These are phyloP conservation scores for Venturia effusa DNA, from an alignment of 2,329 filamentous ascomycete genomes.

Conservation along the genomic window DNA sequence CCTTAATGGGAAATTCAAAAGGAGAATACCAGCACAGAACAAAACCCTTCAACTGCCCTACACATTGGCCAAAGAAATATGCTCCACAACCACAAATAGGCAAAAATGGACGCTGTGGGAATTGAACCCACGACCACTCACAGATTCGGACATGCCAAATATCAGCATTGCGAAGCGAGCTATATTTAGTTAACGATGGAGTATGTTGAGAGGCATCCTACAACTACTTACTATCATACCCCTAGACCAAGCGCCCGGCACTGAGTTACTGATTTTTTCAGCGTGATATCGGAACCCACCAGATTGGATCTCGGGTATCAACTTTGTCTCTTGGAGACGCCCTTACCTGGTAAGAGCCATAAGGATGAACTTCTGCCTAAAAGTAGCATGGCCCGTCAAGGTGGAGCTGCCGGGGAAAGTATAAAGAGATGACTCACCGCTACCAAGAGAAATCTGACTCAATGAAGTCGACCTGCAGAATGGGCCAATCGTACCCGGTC, in stretches of 20 bases:
- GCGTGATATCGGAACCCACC: no score
- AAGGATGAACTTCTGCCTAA: no score
- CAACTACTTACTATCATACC: conserved; percentile 24
- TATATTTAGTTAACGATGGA: background rate
- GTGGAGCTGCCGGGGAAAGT: no score
- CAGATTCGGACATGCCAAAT: conserved; percentile 14
- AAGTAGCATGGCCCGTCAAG: no score
- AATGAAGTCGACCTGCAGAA: no score
- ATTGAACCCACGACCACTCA: conserved; percentile 32
- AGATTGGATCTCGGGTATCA: background rate
- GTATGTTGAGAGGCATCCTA: background rate
- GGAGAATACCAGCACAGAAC: background rate
- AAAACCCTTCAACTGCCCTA: background rate
- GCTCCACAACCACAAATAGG: background rate
- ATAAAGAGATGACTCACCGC: no score
- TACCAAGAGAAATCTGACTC: no score
- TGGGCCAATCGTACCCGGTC: no score
- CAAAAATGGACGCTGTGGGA: conserved; percentile 25
- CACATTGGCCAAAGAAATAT: background rate
- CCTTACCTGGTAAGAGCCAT: no score
- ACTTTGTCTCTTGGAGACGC: background rate
- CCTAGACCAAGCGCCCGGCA: conserved; percentile 25
- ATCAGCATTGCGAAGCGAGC: conserved; percentile 18
- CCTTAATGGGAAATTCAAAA: no score
- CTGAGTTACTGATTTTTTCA: no score